Evolutionary conservation across 2,329 filamentous ascomycete species (phyloP).

Genomic region (Chaetomium olivaceum): DNA sequence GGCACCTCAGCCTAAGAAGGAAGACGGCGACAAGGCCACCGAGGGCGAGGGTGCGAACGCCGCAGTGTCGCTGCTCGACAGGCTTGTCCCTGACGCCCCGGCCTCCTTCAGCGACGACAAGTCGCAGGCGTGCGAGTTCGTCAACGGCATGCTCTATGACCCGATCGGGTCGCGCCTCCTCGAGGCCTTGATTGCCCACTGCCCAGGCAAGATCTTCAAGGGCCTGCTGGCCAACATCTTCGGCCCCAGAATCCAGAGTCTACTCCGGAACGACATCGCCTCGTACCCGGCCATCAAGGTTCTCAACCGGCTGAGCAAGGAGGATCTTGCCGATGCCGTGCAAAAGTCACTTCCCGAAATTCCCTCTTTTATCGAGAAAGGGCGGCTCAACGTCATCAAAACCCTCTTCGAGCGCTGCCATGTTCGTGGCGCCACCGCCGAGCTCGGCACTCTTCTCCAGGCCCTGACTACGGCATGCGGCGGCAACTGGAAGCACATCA

Average conservation of each 20-base stretch:
- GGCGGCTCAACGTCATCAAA: conserved; percentile 76
- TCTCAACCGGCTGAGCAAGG: conserved; percentile 79
- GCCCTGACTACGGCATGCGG: conserved; percentile 52
- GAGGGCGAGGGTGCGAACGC: conserved; percentile 33
- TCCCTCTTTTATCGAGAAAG: conserved; percentile 69
- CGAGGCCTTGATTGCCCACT: conserved; percentile 78
- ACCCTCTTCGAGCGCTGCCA: conserved; percentile 80
- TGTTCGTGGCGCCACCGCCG: conserved; percentile 60
- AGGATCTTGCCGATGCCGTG: conserved; percentile 76
- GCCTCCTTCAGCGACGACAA: conserved; percentile 69
- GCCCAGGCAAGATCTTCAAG: conserved; percentile 89
- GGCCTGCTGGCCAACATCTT: conserved; percentile 78
- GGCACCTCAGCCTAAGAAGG: conserved; percentile 49
- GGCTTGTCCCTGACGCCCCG: conserved; percentile 74
- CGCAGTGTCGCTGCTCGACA: conserved; percentile 65
- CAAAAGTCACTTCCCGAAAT: conserved; percentile 72
- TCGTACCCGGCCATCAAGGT: conserved; percentile 83
- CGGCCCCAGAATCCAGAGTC: conserved; percentile 73
- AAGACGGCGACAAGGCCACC: conserved; percentile 40
- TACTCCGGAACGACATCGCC: conserved; percentile 87
- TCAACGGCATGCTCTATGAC: conserved; percentile 87
- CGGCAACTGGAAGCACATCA: conserved; percentile 48
- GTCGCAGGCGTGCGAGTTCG: conserved; percentile 72
- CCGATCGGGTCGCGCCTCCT: conserved; percentile 85
- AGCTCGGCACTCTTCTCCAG: conserved; percentile 51